phyloP scores from a whole-genome alignment of 176 grass and related monocot genomes.

The Hsuehochloa calcarea region DNA sequence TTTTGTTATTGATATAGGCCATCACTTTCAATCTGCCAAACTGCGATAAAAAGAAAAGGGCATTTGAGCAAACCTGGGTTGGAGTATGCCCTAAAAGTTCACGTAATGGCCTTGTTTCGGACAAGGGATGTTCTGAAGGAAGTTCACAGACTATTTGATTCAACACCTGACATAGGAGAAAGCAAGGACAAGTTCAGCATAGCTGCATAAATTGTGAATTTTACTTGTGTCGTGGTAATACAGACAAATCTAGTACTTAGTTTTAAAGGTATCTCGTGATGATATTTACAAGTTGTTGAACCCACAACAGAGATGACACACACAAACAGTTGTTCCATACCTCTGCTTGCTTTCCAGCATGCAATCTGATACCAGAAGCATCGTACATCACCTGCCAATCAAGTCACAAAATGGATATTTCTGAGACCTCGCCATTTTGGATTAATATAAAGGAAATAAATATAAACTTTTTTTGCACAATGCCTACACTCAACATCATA shows the following conservation, averaged over 20 bases:
- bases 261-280: not conserved
- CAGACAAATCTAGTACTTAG: not conserved
- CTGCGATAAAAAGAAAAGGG: constrained; percentile 18
- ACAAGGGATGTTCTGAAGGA: constrained; percentile 83
- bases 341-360: constrained; percentile 95
- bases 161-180: constrained; percentile 57
- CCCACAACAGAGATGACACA: not conserved
- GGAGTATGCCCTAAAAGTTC: constrained; percentile 98
- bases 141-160: constrained; percentile 97
- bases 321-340: constrained; percentile 33
- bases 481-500: constrained; percentile 21
- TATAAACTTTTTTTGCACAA: not conserved
- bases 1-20: not conserved
- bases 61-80: constrained; percentile 64
- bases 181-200: not conserved
- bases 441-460: not conserved
- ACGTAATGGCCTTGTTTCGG: constrained; percentile 75
- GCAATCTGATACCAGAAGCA: constrained; percentile 96
- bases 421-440: not conserved
- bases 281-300: not conserved
- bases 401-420: constrained; percentile 9
- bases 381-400: constrained; percentile 94
- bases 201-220: not conserved
- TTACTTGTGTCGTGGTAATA: not conserved
- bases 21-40: constrained; percentile 30